phyloP scores from a whole-genome alignment of 2,329 filamentous ascomycete species.

The Trichoderma endophyticum region DNA sequence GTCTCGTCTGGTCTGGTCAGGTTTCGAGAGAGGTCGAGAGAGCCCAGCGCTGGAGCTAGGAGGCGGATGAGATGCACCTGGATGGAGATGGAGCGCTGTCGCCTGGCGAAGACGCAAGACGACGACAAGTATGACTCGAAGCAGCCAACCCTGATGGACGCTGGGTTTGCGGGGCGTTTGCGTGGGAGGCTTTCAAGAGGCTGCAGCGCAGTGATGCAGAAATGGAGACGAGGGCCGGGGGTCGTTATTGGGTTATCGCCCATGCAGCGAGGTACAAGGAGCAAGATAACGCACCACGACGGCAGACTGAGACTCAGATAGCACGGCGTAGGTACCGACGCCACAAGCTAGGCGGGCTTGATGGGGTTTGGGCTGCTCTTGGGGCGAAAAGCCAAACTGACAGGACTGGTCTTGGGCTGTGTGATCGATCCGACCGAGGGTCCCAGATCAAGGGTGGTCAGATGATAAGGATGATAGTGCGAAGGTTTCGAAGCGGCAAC shows the following conservation, averaged over 20 bases:
- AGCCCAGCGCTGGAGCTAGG: neutral
- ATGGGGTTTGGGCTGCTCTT: slow-evolving; percentile 1
- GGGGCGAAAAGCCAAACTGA: slow-evolving; percentile 9
- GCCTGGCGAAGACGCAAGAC: neutral
- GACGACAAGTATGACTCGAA: slow-evolving; percentile 13
- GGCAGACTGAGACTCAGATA: neutral
- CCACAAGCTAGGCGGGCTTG: slow-evolving; percentile 10
- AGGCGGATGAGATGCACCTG: neutral
- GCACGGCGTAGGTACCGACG: slow-evolving; percentile 12
- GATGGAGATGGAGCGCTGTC: slow-evolving; percentile 8
- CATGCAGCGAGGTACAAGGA: slow-evolving; percentile 10
- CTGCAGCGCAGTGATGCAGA: slow-evolving; percentile 20
- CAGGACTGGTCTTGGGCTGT: neutral
- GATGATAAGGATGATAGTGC: slow-evolving; percentile 15
- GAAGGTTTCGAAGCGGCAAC: neutral
- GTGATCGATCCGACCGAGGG: slow-evolving; percentile 10
- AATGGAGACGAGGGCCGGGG: slow-evolving; percentile 14
- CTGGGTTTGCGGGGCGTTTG: slow-evolving; percentile 18
- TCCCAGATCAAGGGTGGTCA: slow-evolving; percentile 15
- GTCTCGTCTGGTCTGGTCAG: neutral
- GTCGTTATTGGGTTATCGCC: neutral
- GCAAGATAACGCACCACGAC: slow-evolving; percentile 4
- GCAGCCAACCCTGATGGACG: slow-evolving; percentile 13
- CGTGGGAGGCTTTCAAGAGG: slow-evolving; percentile 19
- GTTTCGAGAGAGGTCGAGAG: neutral